Conservation (phyloP, 139 green algal genomes). For the Chlorella vulgaris region DNA sequence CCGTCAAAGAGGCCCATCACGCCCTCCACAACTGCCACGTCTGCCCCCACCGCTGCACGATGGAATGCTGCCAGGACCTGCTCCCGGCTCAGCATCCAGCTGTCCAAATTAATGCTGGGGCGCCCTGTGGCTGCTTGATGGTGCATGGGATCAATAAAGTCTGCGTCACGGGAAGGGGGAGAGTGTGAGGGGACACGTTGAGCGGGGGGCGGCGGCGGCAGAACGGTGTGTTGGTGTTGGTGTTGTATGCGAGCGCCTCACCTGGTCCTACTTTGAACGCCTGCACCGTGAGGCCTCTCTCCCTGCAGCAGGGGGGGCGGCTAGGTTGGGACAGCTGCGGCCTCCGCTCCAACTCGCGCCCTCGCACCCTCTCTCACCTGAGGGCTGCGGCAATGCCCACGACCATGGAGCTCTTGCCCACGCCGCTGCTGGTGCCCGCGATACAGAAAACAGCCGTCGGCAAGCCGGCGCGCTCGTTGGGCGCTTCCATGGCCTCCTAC, state of each 20-base stretch:
- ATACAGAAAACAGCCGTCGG: slow-evolving; percentile 62
- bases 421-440: slow-evolving; percentile 73
- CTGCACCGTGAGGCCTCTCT: slow-evolving; percentile 67
- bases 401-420: slow-evolving; percentile 81
- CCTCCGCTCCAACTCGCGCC: neutral
- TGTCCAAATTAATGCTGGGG: slow-evolving; percentile 83
- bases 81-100: slow-evolving; percentile 77
- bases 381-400: slow-evolving; percentile 72
- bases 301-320: slow-evolving; percentile 26
- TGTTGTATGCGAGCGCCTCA: slow-evolving; percentile 26
- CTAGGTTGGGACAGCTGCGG: neutral
- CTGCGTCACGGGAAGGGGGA: slow-evolving; percentile 33
- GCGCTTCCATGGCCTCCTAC: neutral
- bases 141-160: slow-evolving; percentile 77
- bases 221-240: too few species aligned
- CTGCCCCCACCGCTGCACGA: slow-evolving; percentile 50
- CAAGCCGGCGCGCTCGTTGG: neutral
- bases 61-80: slow-evolving; percentile 55
- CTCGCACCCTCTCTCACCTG: slow-evolving; percentile 42
- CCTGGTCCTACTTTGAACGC: slow-evolving; percentile 82
- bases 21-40: slow-evolving; percentile 86
- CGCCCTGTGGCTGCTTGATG: slow-evolving; percentile 72
- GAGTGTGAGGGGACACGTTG: neutral
- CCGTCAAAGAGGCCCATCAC: slow-evolving; percentile 86
- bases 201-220: neutral